Conservation (phyloP, 2,329 filamentous ascomycete genomes). For the Hypoxylon rubiginosum region DNA sequence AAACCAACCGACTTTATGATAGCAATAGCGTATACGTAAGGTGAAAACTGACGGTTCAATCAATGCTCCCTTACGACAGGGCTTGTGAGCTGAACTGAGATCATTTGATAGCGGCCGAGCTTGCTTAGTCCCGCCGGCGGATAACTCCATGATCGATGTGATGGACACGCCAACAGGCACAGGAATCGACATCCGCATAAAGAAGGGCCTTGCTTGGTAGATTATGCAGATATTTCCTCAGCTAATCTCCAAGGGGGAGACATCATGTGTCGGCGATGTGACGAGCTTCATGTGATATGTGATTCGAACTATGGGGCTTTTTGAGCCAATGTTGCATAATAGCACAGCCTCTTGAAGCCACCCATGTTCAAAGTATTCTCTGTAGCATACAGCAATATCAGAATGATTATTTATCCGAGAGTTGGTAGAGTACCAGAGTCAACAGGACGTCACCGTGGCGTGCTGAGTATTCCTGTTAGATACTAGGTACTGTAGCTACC, state of each 20-base stretch:
- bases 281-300: conserved; percentile 41
- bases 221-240: conserved; percentile 3
- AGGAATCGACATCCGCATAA: not conserved
- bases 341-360: conserved; percentile 30
- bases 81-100: conserved; percentile 35
- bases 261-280: conserved; percentile 41
- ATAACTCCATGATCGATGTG: conserved; percentile 30
- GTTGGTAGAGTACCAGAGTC: conserved; percentile 1
- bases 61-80: conserved; percentile 13
- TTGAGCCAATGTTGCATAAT: conserved; percentile 14
- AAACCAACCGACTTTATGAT: conserved; percentile 29
- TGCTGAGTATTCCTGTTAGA: conserved; percentile 16
- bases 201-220: conserved; percentile 10
- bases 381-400: conserved; percentile 5
- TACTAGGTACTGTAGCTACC: not conserved
- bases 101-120: conserved; percentile 37
- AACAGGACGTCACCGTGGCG: conserved; percentile 7
- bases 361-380: not conserved
- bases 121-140: conserved; percentile 9
- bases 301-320: conserved; percentile 18
- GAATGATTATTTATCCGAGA: conserved; percentile 5
- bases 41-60: conserved; percentile 30
- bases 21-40: conserved; percentile 37
- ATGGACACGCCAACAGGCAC: conserved; percentile 3
- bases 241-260: conserved; percentile 20